phyloP scores from a whole-genome alignment of 164 flowering plant genomes.

The Brasenia schreberi region DNA sequence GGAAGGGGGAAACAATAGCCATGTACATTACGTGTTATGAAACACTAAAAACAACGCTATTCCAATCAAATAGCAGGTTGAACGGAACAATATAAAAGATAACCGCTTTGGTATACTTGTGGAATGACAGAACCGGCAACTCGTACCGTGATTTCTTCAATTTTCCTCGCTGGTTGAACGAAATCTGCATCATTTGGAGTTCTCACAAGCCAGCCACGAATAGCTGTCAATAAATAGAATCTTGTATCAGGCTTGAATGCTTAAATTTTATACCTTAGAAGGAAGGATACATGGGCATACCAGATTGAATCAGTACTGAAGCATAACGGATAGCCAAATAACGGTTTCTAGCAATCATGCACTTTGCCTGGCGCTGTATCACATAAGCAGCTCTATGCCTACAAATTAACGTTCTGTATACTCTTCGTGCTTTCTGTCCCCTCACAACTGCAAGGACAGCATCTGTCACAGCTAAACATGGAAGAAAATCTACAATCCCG shows the following conservation, averaged over 20 bases:
- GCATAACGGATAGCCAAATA: conserved; percentile 33
- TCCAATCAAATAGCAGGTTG: too few relatives aligned
- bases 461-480: neutral
- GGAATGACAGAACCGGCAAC: neutral
- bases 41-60: too few relatives aligned
- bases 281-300: conserved; percentile 17
- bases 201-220: conserved; percentile 95
- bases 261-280: neutral
- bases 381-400: conserved; percentile 64
- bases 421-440: conserved; percentile 63
- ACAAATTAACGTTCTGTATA: conserved; percentile 28
- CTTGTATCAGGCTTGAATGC: neutral
- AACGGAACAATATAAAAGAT: too few relatives aligned
- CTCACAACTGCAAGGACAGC: conserved; percentile 50
- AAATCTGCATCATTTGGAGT: conserved; percentile 65
- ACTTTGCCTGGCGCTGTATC: conserved; percentile 56
- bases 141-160: conserved; percentile 41
- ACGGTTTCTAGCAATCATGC: conserved; percentile 26
- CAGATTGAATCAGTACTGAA: conserved; percentile 67
- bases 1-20: too few relatives aligned
- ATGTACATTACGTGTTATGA: too few relatives aligned
- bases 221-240: conserved; percentile 29
- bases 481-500: neutral
- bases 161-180: conserved; percentile 17
- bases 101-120: too few relatives aligned